phyloP scores from a whole-genome alignment of 2,329 filamentous ascomycete genomes.

The Clarireedia monteithiana region DNA sequence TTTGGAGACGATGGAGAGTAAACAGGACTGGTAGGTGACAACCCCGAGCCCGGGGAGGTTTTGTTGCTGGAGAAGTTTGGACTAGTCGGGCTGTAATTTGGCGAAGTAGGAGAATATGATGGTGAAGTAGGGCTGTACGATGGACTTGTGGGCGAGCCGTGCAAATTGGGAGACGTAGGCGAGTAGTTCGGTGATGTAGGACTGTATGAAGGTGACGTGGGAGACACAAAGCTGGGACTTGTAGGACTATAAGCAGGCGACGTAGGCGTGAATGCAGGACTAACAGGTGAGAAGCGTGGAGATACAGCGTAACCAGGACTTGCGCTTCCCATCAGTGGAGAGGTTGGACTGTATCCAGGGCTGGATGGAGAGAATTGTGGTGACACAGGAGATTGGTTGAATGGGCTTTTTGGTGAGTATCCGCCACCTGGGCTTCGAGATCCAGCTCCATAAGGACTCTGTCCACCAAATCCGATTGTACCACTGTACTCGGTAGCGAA shows the following conservation, averaged over 20 bases:
- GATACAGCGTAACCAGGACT: conserved; percentile 43
- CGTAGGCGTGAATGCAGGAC: conserved; percentile 31
- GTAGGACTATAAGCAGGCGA: conserved; percentile 30
- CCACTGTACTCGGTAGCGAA: conserved; percentile 54
- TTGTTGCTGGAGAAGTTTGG: conserved; percentile 24
- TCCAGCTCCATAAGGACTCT: conserved; percentile 57
- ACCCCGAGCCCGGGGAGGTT: conserved; percentile 22
- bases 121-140: conserved; percentile 27
- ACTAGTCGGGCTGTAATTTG: conserved; percentile 26
- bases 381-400: conserved; percentile 41
- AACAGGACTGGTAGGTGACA: conserved; percentile 27
- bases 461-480: conserved; percentile 38
- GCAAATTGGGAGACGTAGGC: conserved; percentile 26
- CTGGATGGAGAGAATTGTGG: conserved; percentile 32
- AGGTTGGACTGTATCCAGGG: conserved; percentile 38
- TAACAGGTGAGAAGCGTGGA: conserved; percentile 53
- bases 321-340: conserved; percentile 47
- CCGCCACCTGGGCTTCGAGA: conserved; percentile 54
- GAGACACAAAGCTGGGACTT: conserved; percentile 33
- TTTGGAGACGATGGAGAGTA: conserved; percentile 28
- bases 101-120: conserved; percentile 27
- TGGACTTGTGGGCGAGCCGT: conserved; percentile 24
- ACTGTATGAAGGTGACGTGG: conserved; percentile 61
- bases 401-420: conserved; percentile 63
- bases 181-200: conserved; percentile 41